Percentiles rank a stretch among this genome's conserved stretches.
Conservation (phyloP, 2,329 filamentous ascomycete species). For the Ophiostoma montium region DNA sequence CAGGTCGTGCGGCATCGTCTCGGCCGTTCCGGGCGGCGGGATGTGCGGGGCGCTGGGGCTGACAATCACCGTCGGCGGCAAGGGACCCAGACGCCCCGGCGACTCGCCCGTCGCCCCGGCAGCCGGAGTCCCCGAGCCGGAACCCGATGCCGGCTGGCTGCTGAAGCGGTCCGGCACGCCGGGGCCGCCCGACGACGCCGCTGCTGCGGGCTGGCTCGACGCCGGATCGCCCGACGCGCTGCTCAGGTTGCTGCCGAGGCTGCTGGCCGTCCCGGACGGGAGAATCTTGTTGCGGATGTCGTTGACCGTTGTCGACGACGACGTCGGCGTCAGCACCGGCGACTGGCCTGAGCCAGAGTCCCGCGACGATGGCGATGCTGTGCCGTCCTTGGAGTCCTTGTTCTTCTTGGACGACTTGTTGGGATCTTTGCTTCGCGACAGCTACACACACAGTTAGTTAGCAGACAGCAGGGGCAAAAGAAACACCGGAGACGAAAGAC, state of each 20-base stretch:
- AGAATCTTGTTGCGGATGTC: conserved; percentile 74
- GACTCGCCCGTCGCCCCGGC: conserved; percentile 37
- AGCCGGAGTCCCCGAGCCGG: conserved; percentile 26
- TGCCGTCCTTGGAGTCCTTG: conserved; percentile 60
- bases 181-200: conserved; percentile 14
- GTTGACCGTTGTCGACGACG: conserved; percentile 75
- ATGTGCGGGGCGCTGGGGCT: conserved; percentile 89
- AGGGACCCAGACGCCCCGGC: conserved; percentile 46
- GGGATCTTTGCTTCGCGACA: conserved; percentile 77
- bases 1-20: conserved; percentile 96
- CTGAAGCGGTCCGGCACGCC: conserved; percentile 24
- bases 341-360: conserved; percentile 40
- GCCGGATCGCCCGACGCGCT: conserved; percentile 8
- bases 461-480: too few relatives aligned
- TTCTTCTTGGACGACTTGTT: conserved; percentile 73
- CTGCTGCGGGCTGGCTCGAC: conserved; percentile 24
- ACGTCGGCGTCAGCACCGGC: conserved; percentile 63
- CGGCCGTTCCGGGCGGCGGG: conserved; percentile 80
- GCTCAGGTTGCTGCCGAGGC: conserved; percentile 19
- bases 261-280: conserved; percentile 39
- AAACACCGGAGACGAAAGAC: too few relatives aligned
- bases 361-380: conserved; percentile 61
- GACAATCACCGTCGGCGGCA: conserved; percentile 82
- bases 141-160: conserved; percentile 19
- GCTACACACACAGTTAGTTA: conserved; percentile 43